Evolutionary conservation across 1,139 yeast genomes (phyloP).

Genomic region (Kodamaea derodonti): DNA sequence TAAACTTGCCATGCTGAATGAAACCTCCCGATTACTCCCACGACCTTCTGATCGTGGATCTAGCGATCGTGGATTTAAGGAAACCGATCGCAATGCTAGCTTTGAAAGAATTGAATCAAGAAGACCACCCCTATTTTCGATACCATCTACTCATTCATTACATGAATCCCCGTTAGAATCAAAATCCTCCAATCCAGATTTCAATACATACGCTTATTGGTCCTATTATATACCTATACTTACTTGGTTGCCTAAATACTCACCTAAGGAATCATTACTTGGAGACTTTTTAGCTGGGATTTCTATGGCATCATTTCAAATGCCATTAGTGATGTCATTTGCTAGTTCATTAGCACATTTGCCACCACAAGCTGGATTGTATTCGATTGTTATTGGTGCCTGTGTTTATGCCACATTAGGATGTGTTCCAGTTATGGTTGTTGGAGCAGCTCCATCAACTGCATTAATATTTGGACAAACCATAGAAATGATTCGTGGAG

Average conservation of each 20-base stretch:
- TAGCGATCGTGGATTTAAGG: background rate
- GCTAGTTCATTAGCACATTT: slow-evolving; percentile 31
- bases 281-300: slow-evolving; percentile 34
- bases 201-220: slow-evolving; percentile 24
- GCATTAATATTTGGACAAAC: slow-evolving; percentile 31
- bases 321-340: slow-evolving; percentile 34
- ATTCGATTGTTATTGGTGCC: slow-evolving; percentile 27
- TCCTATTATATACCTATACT: slow-evolving; percentile 33
- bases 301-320: slow-evolving; percentile 32
- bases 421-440: slow-evolving; percentile 31
- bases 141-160: slow-evolving; percentile 25
- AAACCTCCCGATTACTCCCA: background rate
- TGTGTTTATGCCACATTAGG: slow-evolving; percentile 28
- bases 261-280: slow-evolving; percentile 11
- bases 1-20: too few relatives aligned
- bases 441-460: slow-evolving; percentile 33
- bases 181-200: slow-evolving; percentile 4
- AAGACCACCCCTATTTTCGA: slow-evolving; percentile 23
- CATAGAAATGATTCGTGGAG: slow-evolving; percentile 20
- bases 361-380: slow-evolving; percentile 30
- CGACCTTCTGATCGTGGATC: background rate
- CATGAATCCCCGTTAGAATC: slow-evolving; percentile 16
- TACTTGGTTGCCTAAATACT: slow-evolving; percentile 29
- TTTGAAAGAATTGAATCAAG: background rate
- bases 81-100: background rate